Percentiles rank a stretch among this genome's conserved stretches.
Evolutionary conservation across 352 stramenopile species (phyloP).

Genomic region (Phytophthora pisi): DNA sequence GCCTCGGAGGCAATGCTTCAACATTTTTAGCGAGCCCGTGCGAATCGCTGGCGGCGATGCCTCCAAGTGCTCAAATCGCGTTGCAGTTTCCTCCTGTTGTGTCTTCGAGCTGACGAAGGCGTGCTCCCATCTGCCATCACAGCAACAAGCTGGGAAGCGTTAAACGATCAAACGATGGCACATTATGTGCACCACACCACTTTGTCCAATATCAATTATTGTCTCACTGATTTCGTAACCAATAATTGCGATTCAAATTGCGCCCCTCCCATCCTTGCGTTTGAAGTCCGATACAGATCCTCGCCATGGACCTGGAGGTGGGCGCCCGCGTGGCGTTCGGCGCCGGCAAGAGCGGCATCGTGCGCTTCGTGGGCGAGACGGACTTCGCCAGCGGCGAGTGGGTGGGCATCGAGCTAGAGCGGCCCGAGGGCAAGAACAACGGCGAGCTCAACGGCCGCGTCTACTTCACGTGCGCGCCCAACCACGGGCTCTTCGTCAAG

Average conservation of each 20-base stretch:
- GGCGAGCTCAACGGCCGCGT: slow-evolving; percentile 80
- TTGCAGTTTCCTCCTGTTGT: slow-evolving; percentile 12
- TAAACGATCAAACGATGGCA: background rate
- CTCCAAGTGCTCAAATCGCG: slow-evolving; percentile 18
- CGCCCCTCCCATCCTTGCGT: background rate
- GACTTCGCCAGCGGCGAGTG: slow-evolving; percentile 83
- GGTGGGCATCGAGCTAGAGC: slow-evolving; percentile 83
- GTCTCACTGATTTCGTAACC: background rate
- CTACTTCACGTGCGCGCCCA: slow-evolving; percentile 79
- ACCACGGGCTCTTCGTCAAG: slow-evolving; percentile 82
- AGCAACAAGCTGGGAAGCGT: slow-evolving; percentile 16
- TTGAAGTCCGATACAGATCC: background rate
- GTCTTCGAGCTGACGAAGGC: slow-evolving; percentile 15
- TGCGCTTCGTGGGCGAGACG: slow-evolving; percentile 80
- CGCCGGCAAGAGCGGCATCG: slow-evolving; percentile 70
- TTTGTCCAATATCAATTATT: background rate
- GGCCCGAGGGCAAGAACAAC: slow-evolving; percentile 85
- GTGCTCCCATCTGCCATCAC: slow-evolving; percentile 16
- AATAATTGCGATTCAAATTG: background rate
- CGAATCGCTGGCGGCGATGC: background rate
- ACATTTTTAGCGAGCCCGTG: slow-evolving; percentile 16
- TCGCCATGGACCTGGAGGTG: slow-evolving; percentile 57
- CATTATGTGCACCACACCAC: background rate
- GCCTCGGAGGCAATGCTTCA: background rate
- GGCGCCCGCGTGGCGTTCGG: slow-evolving; percentile 70